A percentile compares a stretch with the other conserved stretches of the same genome.
Conservation (phyloP, 2,329 filamentous ascomycete species). For the Aspergillus piperis region DNA sequence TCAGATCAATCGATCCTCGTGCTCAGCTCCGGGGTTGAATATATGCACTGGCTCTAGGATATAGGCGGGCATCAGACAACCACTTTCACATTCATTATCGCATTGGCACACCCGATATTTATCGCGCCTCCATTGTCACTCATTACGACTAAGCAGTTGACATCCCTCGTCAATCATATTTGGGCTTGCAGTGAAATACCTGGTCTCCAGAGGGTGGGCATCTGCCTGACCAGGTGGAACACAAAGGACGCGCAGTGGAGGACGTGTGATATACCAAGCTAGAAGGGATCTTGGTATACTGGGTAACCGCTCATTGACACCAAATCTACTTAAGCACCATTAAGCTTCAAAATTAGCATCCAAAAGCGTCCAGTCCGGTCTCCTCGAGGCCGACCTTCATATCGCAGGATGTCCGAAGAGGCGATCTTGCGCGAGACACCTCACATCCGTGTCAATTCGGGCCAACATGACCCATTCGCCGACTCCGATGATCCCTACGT, state of each 20-base stretch:
- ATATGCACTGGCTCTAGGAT: not conserved
- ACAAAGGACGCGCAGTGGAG: not conserved
- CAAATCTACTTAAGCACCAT: not conserved
- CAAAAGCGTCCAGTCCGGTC: not conserved
- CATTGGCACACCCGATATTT: not conserved
- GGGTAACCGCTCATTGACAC: not conserved
- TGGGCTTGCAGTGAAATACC: not conserved
- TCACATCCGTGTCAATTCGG: constrained; percentile 67
- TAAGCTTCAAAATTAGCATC: not conserved
- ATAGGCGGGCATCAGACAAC: not conserved
- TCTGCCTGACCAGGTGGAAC: not conserved
- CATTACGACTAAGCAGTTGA: not conserved
- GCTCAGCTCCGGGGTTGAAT: not conserved
- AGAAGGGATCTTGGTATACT: not conserved
- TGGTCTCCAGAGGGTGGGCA: not conserved
- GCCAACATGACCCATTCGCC: constrained; percentile 54
- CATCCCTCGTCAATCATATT: not conserved
- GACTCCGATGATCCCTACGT: constrained; percentile 35
- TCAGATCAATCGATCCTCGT: too few relatives aligned
- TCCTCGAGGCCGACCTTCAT: not conserved
- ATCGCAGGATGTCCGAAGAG: constrained; percentile 16
- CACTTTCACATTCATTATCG: constrained; percentile 11
- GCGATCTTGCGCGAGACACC: constrained; percentile 42
- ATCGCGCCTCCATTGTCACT: constrained; percentile 2
- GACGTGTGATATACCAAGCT: not conserved